phyloP scores from a whole-genome alignment of 1,139 yeast species.

The Debaryomyces udenii region DNA sequence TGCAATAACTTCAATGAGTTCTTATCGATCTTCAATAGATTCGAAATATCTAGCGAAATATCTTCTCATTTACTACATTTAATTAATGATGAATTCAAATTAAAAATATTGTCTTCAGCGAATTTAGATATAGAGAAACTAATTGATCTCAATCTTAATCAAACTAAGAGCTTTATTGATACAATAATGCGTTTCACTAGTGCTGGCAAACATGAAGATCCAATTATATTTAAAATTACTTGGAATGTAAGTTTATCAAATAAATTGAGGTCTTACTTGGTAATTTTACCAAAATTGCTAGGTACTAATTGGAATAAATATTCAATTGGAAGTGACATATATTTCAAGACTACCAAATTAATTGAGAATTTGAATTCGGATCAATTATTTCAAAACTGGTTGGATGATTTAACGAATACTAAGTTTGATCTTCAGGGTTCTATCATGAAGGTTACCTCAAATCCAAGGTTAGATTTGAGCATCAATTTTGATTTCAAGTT shows the following conservation, averaged over 20 bases:
- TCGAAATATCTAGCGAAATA: slow-evolving; percentile 20
- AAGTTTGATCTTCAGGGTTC: slow-evolving; percentile 24
- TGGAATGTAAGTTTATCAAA: slow-evolving; percentile 27
- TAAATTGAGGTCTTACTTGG: slow-evolving; percentile 26
- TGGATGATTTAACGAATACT: slow-evolving; percentile 21
- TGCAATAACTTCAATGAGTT: slow-evolving; percentile 36
- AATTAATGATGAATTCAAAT: slow-evolving; percentile 41
- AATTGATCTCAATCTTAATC: slow-evolving; percentile 12
- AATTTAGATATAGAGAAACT: slow-evolving; percentile 30
- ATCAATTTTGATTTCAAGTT: slow-evolving; percentile 57
- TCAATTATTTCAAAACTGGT: slow-evolving; percentile 52
- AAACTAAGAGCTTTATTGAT: not conserved
- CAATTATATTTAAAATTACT: slow-evolving; percentile 17
- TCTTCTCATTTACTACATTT: slow-evolving; percentile 25
- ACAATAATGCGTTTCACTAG: not conserved
- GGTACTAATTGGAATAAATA: slow-evolving; percentile 78
- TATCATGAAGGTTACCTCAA: slow-evolving; percentile 35
- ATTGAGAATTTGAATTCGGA: slow-evolving; percentile 49
- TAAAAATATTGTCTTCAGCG: slow-evolving; percentile 35
- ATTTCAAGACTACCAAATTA: slow-evolving; percentile 51
- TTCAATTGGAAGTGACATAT: slow-evolving; percentile 70
- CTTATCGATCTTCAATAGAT: slow-evolving; percentile 29
- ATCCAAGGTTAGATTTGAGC: slow-evolving; percentile 20
- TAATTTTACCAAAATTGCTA: slow-evolving; percentile 34
- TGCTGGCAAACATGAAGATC: slow-evolving; percentile 1